Evolutionary conservation across 345 rosid species (phyloP).

Genomic region (Eucalyptus polyanthemos): DNA sequence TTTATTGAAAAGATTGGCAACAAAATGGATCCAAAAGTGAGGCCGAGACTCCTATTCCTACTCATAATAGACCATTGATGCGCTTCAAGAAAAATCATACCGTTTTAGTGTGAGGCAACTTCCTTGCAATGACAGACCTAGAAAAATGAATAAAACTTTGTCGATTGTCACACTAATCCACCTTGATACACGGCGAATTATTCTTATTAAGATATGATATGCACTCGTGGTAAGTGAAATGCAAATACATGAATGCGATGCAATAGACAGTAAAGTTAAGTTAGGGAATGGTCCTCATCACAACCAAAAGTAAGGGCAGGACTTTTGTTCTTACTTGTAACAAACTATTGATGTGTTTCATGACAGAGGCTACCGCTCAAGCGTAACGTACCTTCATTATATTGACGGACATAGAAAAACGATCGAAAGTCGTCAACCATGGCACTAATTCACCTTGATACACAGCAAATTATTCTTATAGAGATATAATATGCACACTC

Average conservation of each 20-base stretch:
- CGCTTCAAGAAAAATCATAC: background rate
- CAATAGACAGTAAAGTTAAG: background rate
- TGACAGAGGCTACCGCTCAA: background rate
- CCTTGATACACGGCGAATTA: background rate
- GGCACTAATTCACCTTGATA: background rate
- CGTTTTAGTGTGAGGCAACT: background rate
- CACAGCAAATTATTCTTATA: background rate
- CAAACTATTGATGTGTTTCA: background rate
- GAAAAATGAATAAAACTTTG: background rate
- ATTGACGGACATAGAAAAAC: background rate
- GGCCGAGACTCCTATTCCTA: background rate
- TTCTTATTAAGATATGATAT: background rate
- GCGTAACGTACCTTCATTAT: background rate
- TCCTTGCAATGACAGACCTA: fast-evolving
- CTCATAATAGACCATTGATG: background rate
- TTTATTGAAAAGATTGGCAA: background rate
- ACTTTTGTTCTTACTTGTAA: background rate
- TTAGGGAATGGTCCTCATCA: background rate
- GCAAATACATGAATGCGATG: background rate
- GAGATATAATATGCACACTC: background rate
- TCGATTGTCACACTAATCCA: background rate
- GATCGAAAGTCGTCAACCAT: background rate
- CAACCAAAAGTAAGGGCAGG: background rate
- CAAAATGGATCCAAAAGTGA: background rate
- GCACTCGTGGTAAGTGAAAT: background rate